Evolutionary conservation across 1,284 basidiomycete species (phyloP).

Genomic region (Papiliotrema terrestris): DNA sequence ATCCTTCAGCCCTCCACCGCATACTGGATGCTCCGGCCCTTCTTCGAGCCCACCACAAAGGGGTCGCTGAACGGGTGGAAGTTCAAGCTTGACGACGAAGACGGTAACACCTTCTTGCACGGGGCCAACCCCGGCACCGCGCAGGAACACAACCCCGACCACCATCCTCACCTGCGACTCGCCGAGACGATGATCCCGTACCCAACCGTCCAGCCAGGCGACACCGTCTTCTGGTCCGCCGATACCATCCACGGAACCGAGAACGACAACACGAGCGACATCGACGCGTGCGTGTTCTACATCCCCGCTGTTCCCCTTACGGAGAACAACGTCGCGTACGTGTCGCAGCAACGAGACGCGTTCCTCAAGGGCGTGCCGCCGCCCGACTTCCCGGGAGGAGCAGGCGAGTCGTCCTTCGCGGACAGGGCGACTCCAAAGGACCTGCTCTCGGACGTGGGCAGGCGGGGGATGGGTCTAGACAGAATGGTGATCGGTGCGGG

Average conservation of each 20-base stretch:
- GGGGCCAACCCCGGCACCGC: not conserved
- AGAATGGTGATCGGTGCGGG: not conserved
- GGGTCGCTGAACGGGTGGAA: slow-evolving; percentile 1
- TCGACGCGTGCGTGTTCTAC: not conserved
- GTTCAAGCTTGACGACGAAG: not conserved
- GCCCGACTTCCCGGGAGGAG: slow-evolving; percentile 12
- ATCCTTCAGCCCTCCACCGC: not conserved
- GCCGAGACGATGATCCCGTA: not conserved
- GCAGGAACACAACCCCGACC: not conserved
- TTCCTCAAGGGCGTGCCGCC: slow-evolving; percentile 7
- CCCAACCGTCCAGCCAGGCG: not conserved
- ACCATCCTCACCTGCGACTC: slow-evolving; percentile 1
- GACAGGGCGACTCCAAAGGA: not conserved
- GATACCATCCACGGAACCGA: not conserved
- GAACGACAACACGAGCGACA: not conserved
- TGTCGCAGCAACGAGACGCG: slow-evolving; percentile 5
- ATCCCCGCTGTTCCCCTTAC: not conserved
- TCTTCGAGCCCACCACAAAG: not conserved
- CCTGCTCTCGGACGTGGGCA: not conserved
- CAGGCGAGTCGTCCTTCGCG: not conserved
- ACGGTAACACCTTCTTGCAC: not conserved
- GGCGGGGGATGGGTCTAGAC: not conserved
- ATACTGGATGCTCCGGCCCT: not conserved
- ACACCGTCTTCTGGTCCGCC: not conserved
- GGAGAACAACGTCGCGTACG: slow-evolving; percentile 2